Evolutionary conservation across 805 yeast genomes (phyloP).

Genomic region (Blastobotrys muscicola): DNA sequence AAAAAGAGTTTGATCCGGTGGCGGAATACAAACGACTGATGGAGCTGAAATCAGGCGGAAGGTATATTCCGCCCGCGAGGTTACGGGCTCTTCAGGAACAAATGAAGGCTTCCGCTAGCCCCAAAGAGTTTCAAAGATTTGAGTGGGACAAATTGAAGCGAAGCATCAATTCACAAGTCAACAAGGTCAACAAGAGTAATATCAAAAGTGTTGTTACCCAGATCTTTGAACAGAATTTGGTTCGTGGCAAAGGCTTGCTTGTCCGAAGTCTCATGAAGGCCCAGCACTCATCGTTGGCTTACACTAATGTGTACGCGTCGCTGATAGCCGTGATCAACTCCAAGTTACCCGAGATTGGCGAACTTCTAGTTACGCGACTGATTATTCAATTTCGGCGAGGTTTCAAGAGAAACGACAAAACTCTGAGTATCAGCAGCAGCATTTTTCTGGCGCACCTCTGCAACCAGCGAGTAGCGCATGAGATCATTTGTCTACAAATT

Average conservation of each 20-base stretch:
- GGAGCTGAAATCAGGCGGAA: slow-evolving; percentile 36
- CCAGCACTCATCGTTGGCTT: slow-evolving; percentile 34
- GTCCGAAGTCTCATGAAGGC: slow-evolving; percentile 48
- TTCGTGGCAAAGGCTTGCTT: slow-evolving; percentile 52
- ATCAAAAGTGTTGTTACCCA: slow-evolving; percentile 39
- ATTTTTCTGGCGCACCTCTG: slow-evolving; percentile 53
- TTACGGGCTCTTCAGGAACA: slow-evolving; percentile 35
- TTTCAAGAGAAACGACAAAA: slow-evolving; percentile 39
- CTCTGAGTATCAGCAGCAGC: slow-evolving; percentile 34
- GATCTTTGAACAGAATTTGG: slow-evolving; percentile 48
- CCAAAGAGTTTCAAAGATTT: slow-evolving; percentile 39
- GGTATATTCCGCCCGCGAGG: slow-evolving; percentile 47
- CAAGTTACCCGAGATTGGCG: slow-evolving; percentile 61
- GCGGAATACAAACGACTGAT: slow-evolving; percentile 32
- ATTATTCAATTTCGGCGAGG: slow-evolving; percentile 49
- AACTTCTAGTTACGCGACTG: slow-evolving; percentile 42
- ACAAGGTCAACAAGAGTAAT: slow-evolving; percentile 37
- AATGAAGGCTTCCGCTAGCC: slow-evolving; percentile 23
- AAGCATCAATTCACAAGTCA: slow-evolving; percentile 39
- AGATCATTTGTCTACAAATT: slow-evolving; percentile 44
- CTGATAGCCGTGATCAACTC: slow-evolving; percentile 53
- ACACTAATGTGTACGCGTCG: slow-evolving; percentile 46
- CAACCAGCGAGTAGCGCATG: slow-evolving; percentile 53
- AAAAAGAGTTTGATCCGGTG: slow-evolving; percentile 16
- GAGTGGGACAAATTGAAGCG: slow-evolving; percentile 49